Base-by-base conservation (phyloP, 352 stramenopile genomes). In the Globisporangium cystogenes region DNA sequence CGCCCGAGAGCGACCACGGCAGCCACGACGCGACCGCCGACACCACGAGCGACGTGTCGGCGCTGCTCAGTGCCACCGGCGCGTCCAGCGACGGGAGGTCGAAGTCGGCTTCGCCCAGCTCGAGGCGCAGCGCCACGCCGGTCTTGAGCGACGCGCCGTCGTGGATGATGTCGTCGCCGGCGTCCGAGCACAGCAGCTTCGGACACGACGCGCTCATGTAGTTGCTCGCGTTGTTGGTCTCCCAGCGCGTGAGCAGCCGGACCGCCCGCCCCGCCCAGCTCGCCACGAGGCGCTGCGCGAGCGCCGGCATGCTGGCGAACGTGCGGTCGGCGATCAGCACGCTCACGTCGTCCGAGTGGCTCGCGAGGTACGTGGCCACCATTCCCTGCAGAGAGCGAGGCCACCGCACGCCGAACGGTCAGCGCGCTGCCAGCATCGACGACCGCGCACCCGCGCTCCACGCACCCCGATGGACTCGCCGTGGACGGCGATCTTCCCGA, bases 101-200 rank as follows among this genome's bases (percentile, higher is more conserved):
- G 21, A 74, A 80, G 1, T 36, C 53, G 29, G 63, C 50, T 12
- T 91, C 81, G 1, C 68, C 74, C 7, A 95, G 51, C 48, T 93
- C 82, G 2, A 83, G 18, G 4, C 70, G 70, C 7, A 93, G 40
- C 14, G 85, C 82, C 4, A 93, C 77, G 3, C 85, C 85, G 11
- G 81, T 79, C 41, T 95, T 95, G 14, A 95, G 66, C 8, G 85
- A 95, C 10, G 82, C 85, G 23, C 68, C 74, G 49, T 95, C 85
- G 3, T 77, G 57, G 36, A 95, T 92, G 39, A 95, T 93, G 45
- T 93, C 82, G 44, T 95, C 85, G 35, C 76, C 64, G 0, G 82
- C 68, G 45, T 95, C 82, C 0, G 82, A 95, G 56, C 85, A 95
- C 4, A 95, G 49, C 8, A 95, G 53, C 53, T 93, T 95, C 7